phyloP scores from a whole-genome alignment of 345 rosid genomes.

The Lepidium sativum region DNA sequence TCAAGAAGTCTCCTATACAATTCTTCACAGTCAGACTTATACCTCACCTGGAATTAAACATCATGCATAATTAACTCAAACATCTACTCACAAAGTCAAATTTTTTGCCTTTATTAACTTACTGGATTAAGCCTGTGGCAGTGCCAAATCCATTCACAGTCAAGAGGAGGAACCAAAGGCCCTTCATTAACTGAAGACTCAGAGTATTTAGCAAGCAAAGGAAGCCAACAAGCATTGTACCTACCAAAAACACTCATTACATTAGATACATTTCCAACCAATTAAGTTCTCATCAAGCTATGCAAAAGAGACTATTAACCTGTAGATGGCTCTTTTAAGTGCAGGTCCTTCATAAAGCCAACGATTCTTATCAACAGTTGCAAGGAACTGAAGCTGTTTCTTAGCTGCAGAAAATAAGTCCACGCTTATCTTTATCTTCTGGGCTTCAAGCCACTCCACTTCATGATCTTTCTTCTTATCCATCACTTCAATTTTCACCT shows the following conservation, averaged over 20 bases:
- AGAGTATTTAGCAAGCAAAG: conserved; percentile 61
- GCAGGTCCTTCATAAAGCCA: conserved; percentile 70
- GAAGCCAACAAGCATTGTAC: conserved; percentile 95
- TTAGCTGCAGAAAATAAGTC: conserved; percentile 68
- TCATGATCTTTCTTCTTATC: no score
- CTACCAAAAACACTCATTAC: conserved; percentile 25
- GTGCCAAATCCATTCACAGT: conserved; percentile 99
- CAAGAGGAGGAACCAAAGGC: conserved; percentile 82
- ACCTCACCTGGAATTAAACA: conserved; percentile 48
- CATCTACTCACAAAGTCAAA: neutral
- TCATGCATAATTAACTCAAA: neutral
- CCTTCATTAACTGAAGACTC: conserved; percentile 43
- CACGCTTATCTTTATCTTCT: conserved; percentile 47
- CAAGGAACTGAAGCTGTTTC: conserved; percentile 66
- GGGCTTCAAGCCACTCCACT: no score
- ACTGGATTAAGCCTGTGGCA: conserved; percentile 98
- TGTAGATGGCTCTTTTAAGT: conserved; percentile 63
- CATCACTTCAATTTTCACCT: no score
- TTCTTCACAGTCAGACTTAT: conserved; percentile 73
- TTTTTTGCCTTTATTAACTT: conserved; percentile 2
- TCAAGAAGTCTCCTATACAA: conserved; percentile 70
- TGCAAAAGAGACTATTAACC: conserved; percentile 35
- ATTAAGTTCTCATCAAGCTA: neutral
- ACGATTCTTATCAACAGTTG: conserved; percentile 60
- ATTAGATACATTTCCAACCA: neutral